phyloP scores from a whole-genome alignment of 371 early-diverging fungal species.

The Apophysomyces sp. region DNA sequence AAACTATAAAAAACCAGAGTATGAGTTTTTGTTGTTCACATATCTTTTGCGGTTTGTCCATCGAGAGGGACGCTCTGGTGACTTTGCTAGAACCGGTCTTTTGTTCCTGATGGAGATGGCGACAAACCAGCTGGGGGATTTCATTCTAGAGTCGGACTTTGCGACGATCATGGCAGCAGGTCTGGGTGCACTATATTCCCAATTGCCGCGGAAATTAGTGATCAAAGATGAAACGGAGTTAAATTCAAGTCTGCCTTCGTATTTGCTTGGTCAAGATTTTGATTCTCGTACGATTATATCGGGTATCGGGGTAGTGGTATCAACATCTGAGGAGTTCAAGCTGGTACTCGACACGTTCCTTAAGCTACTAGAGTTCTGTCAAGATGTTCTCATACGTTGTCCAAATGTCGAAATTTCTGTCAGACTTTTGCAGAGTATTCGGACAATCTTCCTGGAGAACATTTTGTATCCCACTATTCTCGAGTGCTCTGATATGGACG shows the following conservation, averaged over 20 bases:
- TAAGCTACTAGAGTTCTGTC: slow-evolving; percentile 79
- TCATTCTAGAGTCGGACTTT: slow-evolving; percentile 83
- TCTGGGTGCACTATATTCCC: slow-evolving; percentile 88
- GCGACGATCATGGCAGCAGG: slow-evolving; percentile 82
- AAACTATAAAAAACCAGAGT: slow-evolving; percentile 50
- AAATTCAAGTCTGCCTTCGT: slow-evolving; percentile 42
- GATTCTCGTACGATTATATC: slow-evolving; percentile 13
- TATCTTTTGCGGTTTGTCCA: slow-evolving; percentile 87
- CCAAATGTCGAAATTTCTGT: slow-evolving; percentile 71
- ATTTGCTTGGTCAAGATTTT: slow-evolving; percentile 44
- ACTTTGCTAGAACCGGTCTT: slow-evolving; percentile 89
- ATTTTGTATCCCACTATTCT: slow-evolving; percentile 85
- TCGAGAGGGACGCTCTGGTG: slow-evolving; percentile 85
- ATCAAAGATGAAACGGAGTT: slow-evolving; percentile 45
- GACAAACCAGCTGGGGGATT: slow-evolving; percentile 69
- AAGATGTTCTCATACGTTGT: slow-evolving; percentile 80
- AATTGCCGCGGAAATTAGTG: slow-evolving; percentile 81
- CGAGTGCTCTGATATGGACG: slow-evolving; percentile 90
- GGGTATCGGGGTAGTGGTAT: slow-evolving; percentile 46
- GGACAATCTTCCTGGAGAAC: slow-evolving; percentile 78
- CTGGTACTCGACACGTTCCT: slow-evolving; percentile 77
- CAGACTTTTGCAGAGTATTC: slow-evolving; percentile 66
- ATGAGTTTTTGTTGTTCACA: slow-evolving; percentile 84
- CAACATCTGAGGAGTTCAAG: slow-evolving; percentile 67
- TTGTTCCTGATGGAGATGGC: slow-evolving; percentile 87